Conservation (phyloP, 148 eudicot genomes). For the Dianthus caryophyllus region DNA sequence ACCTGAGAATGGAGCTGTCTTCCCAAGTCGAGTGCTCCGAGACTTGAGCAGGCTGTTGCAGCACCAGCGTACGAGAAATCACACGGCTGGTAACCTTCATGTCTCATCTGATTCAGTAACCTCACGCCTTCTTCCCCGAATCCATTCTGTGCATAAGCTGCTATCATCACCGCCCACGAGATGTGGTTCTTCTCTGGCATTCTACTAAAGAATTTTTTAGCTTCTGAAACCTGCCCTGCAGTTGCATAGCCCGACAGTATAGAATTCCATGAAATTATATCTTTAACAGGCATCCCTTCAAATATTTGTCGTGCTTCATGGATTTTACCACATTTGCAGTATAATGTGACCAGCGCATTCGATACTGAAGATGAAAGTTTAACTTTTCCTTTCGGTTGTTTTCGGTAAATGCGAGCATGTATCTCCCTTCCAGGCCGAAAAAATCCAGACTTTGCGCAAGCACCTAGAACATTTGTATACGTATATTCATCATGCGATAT, state of each 20-base stretch:
- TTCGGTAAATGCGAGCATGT: slow-evolving; percentile 49
- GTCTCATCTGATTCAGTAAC: slow-evolving; percentile 48
- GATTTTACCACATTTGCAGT: slow-evolving; percentile 43
- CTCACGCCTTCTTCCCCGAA: slow-evolving; percentile 51
- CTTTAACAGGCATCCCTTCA: slow-evolving; percentile 38
- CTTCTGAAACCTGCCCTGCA: slow-evolving; percentile 38
- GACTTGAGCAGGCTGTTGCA: slow-evolving; percentile 46
- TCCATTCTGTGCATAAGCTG: slow-evolving; percentile 55
- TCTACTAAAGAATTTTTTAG: slow-evolving; percentile 35
- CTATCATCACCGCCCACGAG: slow-evolving; percentile 59
- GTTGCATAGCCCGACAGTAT: slow-evolving; percentile 41
- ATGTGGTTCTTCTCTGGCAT: slow-evolving; percentile 46
- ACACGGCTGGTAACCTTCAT: slow-evolving; percentile 51
- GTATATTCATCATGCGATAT: slow-evolving; percentile 48
- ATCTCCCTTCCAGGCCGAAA: slow-evolving; percentile 43
- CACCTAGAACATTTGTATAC: slow-evolving; percentile 49
- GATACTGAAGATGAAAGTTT: slow-evolving; percentile 37
- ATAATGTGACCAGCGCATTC: slow-evolving; percentile 54
- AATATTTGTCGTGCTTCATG: slow-evolving; percentile 45
- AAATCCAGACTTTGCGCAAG: slow-evolving; percentile 46
- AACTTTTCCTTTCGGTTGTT: slow-evolving; percentile 26
- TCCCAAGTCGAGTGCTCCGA: slow-evolving; percentile 55
- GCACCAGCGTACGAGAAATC: slow-evolving; percentile 61
- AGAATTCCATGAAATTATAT: slow-evolving; percentile 55
- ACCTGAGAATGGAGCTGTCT: slow-evolving; percentile 56